Conservation (phyloP, 306 rosid genomes). For the Oxytropis ochrocephala region DNA sequence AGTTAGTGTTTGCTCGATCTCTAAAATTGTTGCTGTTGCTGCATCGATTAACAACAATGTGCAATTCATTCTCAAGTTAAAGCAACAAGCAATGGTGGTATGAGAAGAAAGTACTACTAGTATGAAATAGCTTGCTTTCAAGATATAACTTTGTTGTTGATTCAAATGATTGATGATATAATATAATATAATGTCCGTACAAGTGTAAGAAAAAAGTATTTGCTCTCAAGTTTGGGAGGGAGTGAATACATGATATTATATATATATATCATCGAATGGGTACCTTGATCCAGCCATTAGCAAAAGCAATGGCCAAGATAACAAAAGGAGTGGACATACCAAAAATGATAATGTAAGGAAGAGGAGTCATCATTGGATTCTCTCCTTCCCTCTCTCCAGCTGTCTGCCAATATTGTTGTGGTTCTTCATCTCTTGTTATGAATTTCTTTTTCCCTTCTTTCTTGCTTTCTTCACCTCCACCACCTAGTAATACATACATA, state of each 20-base stretch:
- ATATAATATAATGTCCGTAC: background rate
- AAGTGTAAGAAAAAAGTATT: background rate
- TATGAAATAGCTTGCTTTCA: background rate
- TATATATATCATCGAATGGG: slow-evolving; percentile 78
- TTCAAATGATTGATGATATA: background rate
- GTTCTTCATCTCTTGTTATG: slow-evolving; percentile 90
- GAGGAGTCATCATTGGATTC: slow-evolving; percentile 94
- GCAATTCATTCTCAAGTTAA: too few relatives aligned
- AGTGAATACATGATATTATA: too few relatives aligned
- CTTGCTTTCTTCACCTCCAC: slow-evolving; percentile 58
- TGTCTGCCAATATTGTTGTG: slow-evolving; percentile 96
- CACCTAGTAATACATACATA: slow-evolving; percentile 62
- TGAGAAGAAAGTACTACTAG: background rate
- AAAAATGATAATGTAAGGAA: slow-evolving; percentile 89
- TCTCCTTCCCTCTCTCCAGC: slow-evolving; percentile 97
- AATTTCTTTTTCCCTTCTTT: slow-evolving; percentile 76
- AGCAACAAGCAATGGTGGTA: too few relatives aligned
- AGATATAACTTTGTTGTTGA: background rate
- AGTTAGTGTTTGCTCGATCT: background rate
- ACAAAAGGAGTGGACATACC: slow-evolving; percentile 99
- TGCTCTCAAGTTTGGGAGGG: background rate
- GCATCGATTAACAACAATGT: too few relatives aligned
- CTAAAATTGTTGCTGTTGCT: too few relatives aligned
- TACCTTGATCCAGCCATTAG: slow-evolving; percentile 94
- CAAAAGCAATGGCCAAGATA: slow-evolving; percentile 95